These are phyloP conservation scores for Zalaria sp. DNA, from an alignment of 2,329 filamentous ascomycete genomes.

Conservation along the genomic window DNA sequence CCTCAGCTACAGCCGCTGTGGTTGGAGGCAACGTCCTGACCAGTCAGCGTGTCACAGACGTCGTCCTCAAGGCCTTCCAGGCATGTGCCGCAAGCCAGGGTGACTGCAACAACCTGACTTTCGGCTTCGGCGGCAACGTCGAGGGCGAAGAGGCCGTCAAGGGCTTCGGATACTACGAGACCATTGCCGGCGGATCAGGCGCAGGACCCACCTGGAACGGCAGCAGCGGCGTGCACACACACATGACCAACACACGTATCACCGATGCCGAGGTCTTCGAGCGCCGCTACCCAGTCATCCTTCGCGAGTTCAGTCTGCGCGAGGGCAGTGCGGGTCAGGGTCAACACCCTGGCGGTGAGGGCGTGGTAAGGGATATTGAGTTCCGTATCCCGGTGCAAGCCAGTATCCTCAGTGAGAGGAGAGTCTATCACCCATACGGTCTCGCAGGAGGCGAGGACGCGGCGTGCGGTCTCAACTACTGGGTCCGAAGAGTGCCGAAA, in stretches of 20 bases:
- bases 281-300: conserved; percentile 58
- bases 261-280: conserved; percentile 72
- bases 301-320: conserved; percentile 55
- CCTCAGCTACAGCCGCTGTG: conserved; percentile 63
- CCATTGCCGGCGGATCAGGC: conserved; percentile 64
- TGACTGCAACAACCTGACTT: conserved; percentile 74
- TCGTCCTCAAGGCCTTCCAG: conserved; percentile 66
- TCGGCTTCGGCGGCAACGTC: conserved; percentile 61
- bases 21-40: conserved; percentile 76
- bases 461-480: conserved; percentile 68
- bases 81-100: conserved; percentile 70
- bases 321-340: conserved; percentile 50
- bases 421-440: conserved; percentile 69
- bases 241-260: conserved; percentile 80
- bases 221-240: conserved; percentile 62
- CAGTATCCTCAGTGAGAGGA: conserved; percentile 62
- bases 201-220: conserved; percentile 62
- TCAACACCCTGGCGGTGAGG: conserved; percentile 57
- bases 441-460: conserved; percentile 72
- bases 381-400: conserved; percentile 66
- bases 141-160: conserved; percentile 44
- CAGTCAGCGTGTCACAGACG: conserved; percentile 64
- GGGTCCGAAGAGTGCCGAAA: conserved; percentile 55
- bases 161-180: conserved; percentile 80
- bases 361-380: conserved; percentile 66